Conservation (phyloP, 2,329 filamentous ascomycete genomes). For the Fusarium pseudonygamai region DNA sequence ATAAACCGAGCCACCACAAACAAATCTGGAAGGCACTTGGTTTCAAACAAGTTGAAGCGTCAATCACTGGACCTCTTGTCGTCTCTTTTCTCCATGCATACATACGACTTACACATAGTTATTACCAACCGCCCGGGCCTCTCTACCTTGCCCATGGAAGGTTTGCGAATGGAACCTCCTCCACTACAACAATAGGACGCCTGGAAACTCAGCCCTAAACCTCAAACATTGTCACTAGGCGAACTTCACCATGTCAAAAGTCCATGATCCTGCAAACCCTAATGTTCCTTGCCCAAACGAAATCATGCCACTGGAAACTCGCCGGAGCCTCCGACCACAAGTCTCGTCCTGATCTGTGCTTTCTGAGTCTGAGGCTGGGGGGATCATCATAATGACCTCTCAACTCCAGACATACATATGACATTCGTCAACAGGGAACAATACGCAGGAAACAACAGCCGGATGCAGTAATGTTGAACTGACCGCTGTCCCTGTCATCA, state of each 20-base stretch:
- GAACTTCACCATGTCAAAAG: background rate
- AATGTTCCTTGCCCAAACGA: background rate
- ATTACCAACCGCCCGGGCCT: conserved; percentile 10
- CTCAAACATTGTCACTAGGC: conserved; percentile 1
- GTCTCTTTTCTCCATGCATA: conserved; percentile 6
- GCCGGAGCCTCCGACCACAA: background rate
- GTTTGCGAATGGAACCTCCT: background rate
- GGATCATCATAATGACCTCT: background rate
- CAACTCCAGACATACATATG: conserved; percentile 7
- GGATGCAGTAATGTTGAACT: conserved; percentile 2
- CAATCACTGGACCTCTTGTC: background rate
- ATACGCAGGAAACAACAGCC: background rate
- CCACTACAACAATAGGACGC: background rate
- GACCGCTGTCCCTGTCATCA: conserved; percentile 17
- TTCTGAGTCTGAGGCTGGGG: background rate
- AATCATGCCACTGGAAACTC: background rate
- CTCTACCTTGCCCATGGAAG: background rate
- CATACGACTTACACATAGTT: background rate
- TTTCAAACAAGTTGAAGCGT: background rate
- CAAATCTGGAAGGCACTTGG: conserved; percentile 9
- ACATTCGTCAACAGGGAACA: conserved; percentile 18
- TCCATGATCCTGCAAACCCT: background rate
- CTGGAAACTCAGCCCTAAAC: conserved; percentile 4
- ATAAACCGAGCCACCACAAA: conserved; percentile 22
- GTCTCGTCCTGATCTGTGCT: conserved; percentile 1